phyloP scores from a whole-genome alignment of 495 filamentous ascomycete genomes.

The Immersiella caudata region DNA sequence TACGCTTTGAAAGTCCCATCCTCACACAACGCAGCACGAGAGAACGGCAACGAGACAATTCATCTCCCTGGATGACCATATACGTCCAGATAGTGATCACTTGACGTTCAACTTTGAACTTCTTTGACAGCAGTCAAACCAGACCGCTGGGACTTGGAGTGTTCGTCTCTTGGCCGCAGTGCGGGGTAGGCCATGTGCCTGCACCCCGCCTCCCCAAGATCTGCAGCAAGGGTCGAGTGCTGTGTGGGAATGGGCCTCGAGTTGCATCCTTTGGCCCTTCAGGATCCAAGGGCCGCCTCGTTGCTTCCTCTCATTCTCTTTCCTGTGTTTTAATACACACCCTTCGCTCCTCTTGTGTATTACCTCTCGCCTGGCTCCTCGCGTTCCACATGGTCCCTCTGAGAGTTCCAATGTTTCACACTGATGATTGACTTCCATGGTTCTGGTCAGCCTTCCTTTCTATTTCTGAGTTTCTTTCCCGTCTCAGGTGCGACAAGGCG shows the following conservation, averaged over 20 bases:
- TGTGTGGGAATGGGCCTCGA: neutral
- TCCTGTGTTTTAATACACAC: neutral
- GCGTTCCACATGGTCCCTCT: neutral
- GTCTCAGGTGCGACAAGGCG: neutral
- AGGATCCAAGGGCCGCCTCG: neutral
- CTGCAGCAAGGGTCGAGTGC: neutral
- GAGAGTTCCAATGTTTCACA: neutral
- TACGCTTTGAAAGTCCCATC: neutral
- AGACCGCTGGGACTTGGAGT: neutral
- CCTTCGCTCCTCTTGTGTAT: neutral
- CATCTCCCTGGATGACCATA: neutral
- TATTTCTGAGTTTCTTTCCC: neutral
- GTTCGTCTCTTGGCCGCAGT: neutral
- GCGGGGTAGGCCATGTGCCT: constrained; percentile 9
- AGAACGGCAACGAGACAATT: neutral
- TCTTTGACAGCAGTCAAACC: neutral
- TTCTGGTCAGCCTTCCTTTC: neutral
- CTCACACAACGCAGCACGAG: neutral
- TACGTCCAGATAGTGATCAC: neutral
- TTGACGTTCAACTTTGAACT: neutral
- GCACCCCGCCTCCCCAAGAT: constrained; percentile 1
- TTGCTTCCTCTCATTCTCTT: neutral
- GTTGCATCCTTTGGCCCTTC: neutral
- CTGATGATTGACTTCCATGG: neutral
- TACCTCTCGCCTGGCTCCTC: neutral